These are phyloP conservation scores for Aspergillus neotritici DNA, from an alignment of 2,329 filamentous ascomycete genomes.

Conservation along the genomic window DNA sequence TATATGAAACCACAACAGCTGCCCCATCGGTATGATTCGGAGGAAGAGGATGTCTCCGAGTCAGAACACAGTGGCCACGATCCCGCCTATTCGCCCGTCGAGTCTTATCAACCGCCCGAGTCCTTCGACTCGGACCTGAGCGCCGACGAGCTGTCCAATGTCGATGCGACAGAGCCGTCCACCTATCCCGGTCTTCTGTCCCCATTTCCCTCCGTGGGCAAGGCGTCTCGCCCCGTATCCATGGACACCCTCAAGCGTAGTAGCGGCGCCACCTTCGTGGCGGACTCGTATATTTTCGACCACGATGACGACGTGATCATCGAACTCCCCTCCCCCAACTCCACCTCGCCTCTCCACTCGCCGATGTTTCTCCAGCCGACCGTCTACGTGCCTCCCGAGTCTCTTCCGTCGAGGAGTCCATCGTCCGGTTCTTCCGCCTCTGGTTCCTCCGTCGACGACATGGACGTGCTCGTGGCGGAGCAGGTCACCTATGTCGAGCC, in stretches of 20 bases:
- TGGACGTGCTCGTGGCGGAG: conserved; percentile 30
- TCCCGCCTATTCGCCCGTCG: conserved; percentile 28
- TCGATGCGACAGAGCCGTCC: conserved; percentile 18
- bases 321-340: conserved; percentile 28
- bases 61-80: conserved; percentile 30
- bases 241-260: conserved; percentile 33
- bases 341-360: conserved; percentile 22
- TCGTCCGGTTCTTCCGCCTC: conserved; percentile 25
- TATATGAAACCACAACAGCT: conserved; percentile 28
- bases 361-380: conserved; percentile 26
- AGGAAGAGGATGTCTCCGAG: conserved; percentile 36
- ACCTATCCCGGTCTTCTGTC: conserved; percentile 15
- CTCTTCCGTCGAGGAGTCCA: conserved; percentile 12
- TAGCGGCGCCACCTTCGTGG: conserved; percentile 26
- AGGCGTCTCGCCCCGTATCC: conserved; percentile 28
- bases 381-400: conserved; percentile 25
- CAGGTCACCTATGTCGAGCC: conserved; percentile 30
- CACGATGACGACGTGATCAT: conserved; percentile 29
- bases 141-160: conserved; percentile 23
- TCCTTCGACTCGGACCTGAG: conserved; percentile 28
- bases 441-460: conserved; percentile 26
- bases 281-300: conserved; percentile 28
- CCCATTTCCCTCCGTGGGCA: conserved; percentile 16
- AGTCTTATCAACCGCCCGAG: conserved; percentile 19
- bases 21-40: conserved; percentile 34